phyloP scores from a whole-genome alignment of 129 eudicot genomes.

The Artemisia annua region DNA sequence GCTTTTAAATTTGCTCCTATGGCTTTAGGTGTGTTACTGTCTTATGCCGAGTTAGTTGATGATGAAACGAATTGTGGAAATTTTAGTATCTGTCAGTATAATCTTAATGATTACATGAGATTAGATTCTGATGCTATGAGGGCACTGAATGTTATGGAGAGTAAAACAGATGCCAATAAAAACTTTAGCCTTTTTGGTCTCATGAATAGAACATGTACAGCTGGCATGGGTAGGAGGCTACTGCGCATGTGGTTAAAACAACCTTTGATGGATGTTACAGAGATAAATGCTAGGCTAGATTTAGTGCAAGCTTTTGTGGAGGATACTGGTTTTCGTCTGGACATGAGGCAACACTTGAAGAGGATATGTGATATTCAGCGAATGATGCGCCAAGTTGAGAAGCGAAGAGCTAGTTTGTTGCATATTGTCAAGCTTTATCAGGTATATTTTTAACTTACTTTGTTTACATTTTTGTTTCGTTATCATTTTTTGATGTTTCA shows the following conservation, averaged over 20 bases:
- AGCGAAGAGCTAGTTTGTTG: slow-evolving; percentile 58
- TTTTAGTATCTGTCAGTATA: slow-evolving; percentile 53
- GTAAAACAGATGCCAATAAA: slow-evolving; percentile 92
- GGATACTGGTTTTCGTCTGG: slow-evolving; percentile 83
- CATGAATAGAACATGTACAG: slow-evolving; percentile 93
- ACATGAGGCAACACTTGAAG: slow-evolving; percentile 82
- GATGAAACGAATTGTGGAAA: too few species aligned
- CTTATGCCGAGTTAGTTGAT: too few species aligned
- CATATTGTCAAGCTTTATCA: slow-evolving; percentile 95
- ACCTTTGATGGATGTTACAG: slow-evolving; percentile 75
- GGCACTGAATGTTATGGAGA: slow-evolving; percentile 97
- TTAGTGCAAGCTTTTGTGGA: slow-evolving; percentile 95
- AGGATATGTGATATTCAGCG: too few species aligned
- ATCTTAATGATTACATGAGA: slow-evolving; percentile 83
- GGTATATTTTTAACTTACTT: slow-evolving; percentile 41
- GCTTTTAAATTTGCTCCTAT: too few species aligned
- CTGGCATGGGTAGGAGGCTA: slow-evolving; percentile 93
- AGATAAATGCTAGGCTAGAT: slow-evolving; percentile 76
- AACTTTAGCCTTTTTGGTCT: slow-evolving; percentile 92
- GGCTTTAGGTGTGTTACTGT: too few species aligned
- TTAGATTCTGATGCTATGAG: slow-evolving; percentile 96
- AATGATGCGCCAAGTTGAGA: slow-evolving; percentile 67
- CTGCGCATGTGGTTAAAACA: slow-evolving; percentile 95
- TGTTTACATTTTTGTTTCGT: neutral
- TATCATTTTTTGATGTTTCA: neutral